A percentile compares a stretch with the other conserved stretches of the same genome.
Conservation (phyloP, 2,329 filamentous ascomycete species). For the Trichoderma koningiopsis region DNA sequence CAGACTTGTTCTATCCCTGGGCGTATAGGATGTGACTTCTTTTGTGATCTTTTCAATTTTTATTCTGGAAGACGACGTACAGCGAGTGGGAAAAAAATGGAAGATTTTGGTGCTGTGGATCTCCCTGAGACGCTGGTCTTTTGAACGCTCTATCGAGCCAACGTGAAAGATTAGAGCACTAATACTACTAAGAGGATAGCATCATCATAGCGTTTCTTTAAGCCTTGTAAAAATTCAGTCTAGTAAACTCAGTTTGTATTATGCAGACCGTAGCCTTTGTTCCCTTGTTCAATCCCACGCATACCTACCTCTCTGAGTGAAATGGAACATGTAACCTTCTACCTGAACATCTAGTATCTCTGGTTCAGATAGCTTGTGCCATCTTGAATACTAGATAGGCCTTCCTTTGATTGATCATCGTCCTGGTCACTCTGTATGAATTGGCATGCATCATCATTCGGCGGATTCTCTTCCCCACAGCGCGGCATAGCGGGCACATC, state of each 20-base stretch:
- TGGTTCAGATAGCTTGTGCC: too few relatives aligned
- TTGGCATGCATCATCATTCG: neutral
- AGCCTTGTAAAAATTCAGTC: too few relatives aligned
- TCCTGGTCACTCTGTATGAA: neutral
- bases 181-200: too few relatives aligned
- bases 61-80: neutral
- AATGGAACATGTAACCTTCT: neutral
- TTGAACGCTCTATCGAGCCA: constrained; percentile 1
- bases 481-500: neutral
- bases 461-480: neutral
- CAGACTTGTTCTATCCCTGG: neutral
- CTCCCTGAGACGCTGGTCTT: neutral
- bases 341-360: neutral
- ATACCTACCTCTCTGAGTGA: too few relatives aligned
- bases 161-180: too few relatives aligned
- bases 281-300: neutral
- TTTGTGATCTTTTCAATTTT: neutral
- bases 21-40: neutral
- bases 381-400: too few relatives aligned
- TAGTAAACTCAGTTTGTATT: neutral
- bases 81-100: neutral
- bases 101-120: neutral
- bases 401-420: neutral
- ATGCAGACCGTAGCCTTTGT: neutral
- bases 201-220: neutral